These are phyloP conservation scores for Lactifluus subvellereus DNA, from an alignment of 768 basidiomycete genomes.

Conservation along the genomic window DNA sequence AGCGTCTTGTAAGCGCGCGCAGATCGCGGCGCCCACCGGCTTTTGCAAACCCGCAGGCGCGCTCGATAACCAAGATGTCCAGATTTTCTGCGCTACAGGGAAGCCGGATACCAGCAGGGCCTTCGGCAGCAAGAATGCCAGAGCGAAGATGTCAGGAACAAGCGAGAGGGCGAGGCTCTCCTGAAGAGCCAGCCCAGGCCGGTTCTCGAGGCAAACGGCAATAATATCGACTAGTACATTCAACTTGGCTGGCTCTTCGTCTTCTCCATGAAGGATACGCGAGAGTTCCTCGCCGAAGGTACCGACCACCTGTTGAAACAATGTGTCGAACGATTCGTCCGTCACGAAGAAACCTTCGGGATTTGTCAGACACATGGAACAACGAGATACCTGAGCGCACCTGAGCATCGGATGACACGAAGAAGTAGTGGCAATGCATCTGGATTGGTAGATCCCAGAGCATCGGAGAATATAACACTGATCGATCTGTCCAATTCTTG, in stretches of 20 bases:
- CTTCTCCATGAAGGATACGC: slow-evolving; percentile 13
- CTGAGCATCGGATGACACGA: slow-evolving; percentile 37
- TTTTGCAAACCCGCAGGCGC: slow-evolving; percentile 26
- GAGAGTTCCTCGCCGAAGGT: slow-evolving; percentile 21
- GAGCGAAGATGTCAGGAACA: slow-evolving; percentile 43
- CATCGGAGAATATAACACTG: slow-evolving; percentile 36
- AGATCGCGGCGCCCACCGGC: slow-evolving; percentile 35
- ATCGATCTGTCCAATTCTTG: slow-evolving; percentile 44
- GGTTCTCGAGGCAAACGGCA: slow-evolving; percentile 14
- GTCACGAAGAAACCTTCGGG: slow-evolving; percentile 30
- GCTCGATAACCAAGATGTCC: slow-evolving; percentile 30
- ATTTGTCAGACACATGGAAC: slow-evolving; percentile 11
- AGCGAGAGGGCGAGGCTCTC: slow-evolving; percentile 24
- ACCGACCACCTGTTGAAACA: slow-evolving; percentile 26
- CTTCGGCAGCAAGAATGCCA: slow-evolving; percentile 43
- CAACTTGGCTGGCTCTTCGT: slow-evolving; percentile 2
- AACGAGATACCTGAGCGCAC: slow-evolving; percentile 29
- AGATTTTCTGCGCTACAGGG: slow-evolving; percentile 29
- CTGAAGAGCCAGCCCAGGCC: not conserved
- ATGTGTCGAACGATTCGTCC: slow-evolving; percentile 30
- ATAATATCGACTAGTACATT: slow-evolving; percentile 12
- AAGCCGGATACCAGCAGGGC: slow-evolving; percentile 21
- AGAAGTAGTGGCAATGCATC: slow-evolving; percentile 33
- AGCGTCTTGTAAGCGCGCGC: slow-evolving; percentile 38
- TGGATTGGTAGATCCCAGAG: slow-evolving; percentile 30